These are phyloP conservation scores for Hypoxylon lenormandii DNA, from an alignment of 495 filamentous ascomycete species.

Conservation along the genomic window DNA sequence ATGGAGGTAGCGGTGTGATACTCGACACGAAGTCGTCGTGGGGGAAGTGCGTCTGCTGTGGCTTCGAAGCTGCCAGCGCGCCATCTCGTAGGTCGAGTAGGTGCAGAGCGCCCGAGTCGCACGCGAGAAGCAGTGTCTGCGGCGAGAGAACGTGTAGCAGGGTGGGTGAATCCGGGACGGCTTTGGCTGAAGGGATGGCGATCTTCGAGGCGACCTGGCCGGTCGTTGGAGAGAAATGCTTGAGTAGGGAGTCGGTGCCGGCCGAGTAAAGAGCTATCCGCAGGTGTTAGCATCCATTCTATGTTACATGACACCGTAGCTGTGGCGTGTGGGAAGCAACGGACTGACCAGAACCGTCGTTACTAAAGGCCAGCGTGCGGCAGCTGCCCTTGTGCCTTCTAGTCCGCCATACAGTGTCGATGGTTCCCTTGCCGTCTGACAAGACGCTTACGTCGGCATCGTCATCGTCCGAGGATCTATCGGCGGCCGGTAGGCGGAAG, in stretches of 20 bases:
- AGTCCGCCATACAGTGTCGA: conserved; percentile 89
- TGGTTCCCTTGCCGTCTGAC: conserved; percentile 74
- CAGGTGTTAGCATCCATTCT: conserved; percentile 30
- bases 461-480: conserved; percentile 60
- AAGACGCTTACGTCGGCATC: conserved; percentile 61
- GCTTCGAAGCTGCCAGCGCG: conserved; percentile 66
- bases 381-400: conserved; percentile 92
- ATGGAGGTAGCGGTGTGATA: conserved; percentile 83
- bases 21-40: conserved; percentile 95
- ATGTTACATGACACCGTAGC: not conserved
- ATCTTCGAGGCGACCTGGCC: conserved; percentile 84
- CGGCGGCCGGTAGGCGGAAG: conserved; percentile 76
- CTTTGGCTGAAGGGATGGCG: conserved; percentile 65
- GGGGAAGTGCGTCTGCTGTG: conserved; percentile 81
- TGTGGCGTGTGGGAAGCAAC: not conserved
- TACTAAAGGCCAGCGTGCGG: conserved; percentile 77
- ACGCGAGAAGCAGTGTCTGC: conserved; percentile 88
- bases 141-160: conserved; percentile 83
- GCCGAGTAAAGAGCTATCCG: conserved; percentile 80
- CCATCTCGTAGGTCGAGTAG: conserved; percentile 88
- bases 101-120: conserved; percentile 88
- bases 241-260: conserved; percentile 89
- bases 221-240: conserved; percentile 82
- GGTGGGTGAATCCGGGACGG: conserved; percentile 72
- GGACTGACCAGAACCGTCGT: conserved; percentile 72